Percentiles rank a stretch among this genome's conserved stretches.
Evolutionary conservation across 176 grass and related monocot genomes (phyloP).

Genomic region (Carex scoparia): DNA sequence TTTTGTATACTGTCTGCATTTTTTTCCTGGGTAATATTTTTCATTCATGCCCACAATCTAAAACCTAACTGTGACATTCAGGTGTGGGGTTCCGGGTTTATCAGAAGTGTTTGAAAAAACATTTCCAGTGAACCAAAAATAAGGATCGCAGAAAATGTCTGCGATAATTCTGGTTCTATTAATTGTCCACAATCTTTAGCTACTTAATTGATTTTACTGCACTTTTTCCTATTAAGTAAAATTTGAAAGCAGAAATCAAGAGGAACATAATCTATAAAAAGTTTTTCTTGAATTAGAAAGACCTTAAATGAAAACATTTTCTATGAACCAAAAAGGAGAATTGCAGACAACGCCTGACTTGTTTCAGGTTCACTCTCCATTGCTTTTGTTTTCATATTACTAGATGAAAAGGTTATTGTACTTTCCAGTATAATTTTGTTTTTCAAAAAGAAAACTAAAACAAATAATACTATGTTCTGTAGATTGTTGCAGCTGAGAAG

Average conservation of each 20-base stretch:
- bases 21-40: not conserved
- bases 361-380: not conserved
- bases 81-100: not conserved
- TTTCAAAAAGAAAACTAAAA: not conserved
- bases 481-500: constrained; percentile 87
- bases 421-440: not conserved
- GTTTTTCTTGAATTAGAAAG: not conserved
- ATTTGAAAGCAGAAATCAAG: not conserved
- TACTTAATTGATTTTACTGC: not conserved
- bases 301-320: not conserved
- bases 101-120: not conserved
- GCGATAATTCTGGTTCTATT: too few species aligned
- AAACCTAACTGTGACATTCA: not conserved
- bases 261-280: not conserved
- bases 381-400: not conserved
- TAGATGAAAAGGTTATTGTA: not conserved
- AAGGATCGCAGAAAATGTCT: too few species aligned
- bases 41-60: not conserved
- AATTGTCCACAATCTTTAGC: not conserved
- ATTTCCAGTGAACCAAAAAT: too few species aligned
- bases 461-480: not conserved
- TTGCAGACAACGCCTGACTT: not conserved
- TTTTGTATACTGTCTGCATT: not conserved
- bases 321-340: not conserved
- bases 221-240: not conserved